Base-by-base conservation (phyloP, 1,284 basidiomycete species). In the Pascua sp. region DNA sequence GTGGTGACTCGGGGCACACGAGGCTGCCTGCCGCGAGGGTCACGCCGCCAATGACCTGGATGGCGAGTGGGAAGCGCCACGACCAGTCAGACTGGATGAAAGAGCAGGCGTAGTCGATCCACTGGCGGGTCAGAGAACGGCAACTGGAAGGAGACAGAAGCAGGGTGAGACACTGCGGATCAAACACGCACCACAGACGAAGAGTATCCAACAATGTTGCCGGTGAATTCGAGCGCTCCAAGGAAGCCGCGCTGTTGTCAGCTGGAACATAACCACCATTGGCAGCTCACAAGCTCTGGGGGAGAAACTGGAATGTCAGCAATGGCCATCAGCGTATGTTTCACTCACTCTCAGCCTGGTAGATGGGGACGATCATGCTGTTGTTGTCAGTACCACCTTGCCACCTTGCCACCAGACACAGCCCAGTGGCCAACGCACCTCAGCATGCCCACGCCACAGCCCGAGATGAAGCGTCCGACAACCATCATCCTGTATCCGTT, bases 151-250 rank as follows among this genome's bases (percentile, higher is more conserved):
- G 49, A 42, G 39, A 12, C 12, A 51, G 55, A 51, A 32, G 24
- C 24, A 32, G 24, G 24, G 24, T 32, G 24, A 32, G 24, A 32
- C 24, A 32, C 24, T 32, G 24, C 24, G 24, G 24, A 32, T 32
- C 58, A 60, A 51, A 32, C n/a, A 81, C 89, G 63, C 79, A 92
- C 91, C 61, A 98, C 92, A 16, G 91, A 95, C 56, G 86, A 86
- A n/a, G 92, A 88, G 74, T 98, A 98, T 48, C 95, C 95, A 58
- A 92, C 81, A 66, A 98, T 89, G 58, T 93, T 92, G 54, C 87
- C 88, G 0, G 95, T 97, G 73, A 98, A 98, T 72, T 98, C 95
- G 83, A 98, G 93, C 69, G 92, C 96, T 5, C 93, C 95, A 49
- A 96, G 80, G 51, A 90, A 87, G 52, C 92, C 92, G 69, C 92